Base-by-base conservation (phyloP, 2,329 filamentous ascomycete species). In the Exophiala viscosa region DNA sequence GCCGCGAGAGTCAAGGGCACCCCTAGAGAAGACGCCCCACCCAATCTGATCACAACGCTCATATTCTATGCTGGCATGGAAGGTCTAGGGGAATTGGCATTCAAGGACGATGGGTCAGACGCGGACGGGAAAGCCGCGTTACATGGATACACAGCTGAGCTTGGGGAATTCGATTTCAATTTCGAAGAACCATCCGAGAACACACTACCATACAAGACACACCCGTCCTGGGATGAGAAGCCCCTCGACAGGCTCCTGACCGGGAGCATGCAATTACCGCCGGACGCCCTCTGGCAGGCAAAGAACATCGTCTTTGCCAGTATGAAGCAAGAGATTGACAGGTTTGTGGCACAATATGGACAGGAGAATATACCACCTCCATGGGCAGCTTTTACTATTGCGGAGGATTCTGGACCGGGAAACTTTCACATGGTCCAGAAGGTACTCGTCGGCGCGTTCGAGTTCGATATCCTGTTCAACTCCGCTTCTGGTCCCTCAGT, bases 341-440 rank as follows among this genome's bases (percentile, higher is more conserved):
- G 67, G n/a, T 73, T 81, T 52, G 64, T 86, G 31, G 70, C 77
- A 57, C 74, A 81, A 60, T 85, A 82, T 67, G 81, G 78, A 23
- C 70, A 81, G 42, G 81, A 87, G 3, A 81, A 85, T 55, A 80
- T 88, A 42, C 87, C 91, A 6, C 90, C 91, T 8, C 86, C 92
- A 1, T 90, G 86, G 74, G 88, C 93, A 67, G 79, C 91, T 1
- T 96, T 95, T 69, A 88, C 88, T 5, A 77, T 97, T 48, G 71
- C 77, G 40, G 86, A 95, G 67, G 70, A 73, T 31, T 84, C 87
- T 2, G 83, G 80, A 4, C 64, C 71, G 10, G 92, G 90, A 28
- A 97, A 97, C 65, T 73, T 89, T 11, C 92, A 99, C 59, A 73
- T 96, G 36, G 78, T 97, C 13, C 90, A 99, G 70, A 96, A 96